Conservation (phyloP, 2,329 filamentous ascomycete genomes). For the Phyllosticta capitalensis region DNA sequence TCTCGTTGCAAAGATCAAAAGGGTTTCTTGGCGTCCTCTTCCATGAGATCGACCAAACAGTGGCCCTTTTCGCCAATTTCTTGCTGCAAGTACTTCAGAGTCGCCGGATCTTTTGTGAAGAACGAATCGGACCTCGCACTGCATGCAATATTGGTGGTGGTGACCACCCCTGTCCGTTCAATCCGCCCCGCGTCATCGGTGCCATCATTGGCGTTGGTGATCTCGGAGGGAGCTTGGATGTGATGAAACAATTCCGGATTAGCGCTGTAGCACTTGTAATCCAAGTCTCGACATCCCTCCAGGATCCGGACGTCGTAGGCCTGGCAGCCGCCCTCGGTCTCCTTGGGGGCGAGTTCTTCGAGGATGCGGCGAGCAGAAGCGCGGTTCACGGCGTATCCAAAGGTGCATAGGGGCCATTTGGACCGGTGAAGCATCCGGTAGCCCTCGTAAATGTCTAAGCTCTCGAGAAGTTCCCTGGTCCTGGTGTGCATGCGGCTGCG, state of each 20-base stretch:
- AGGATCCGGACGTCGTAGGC: conserved; percentile 33
- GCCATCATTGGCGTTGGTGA: conserved; percentile 19
- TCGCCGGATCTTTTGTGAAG: conserved; percentile 16
- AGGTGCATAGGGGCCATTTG: conserved; percentile 31
- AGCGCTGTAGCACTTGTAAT: conserved; percentile 27
- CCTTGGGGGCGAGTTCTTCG: conserved; percentile 13
- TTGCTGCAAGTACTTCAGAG: conserved; percentile 19
- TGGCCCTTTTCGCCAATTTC: conserved; percentile 18
- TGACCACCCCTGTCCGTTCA: conserved; percentile 3
- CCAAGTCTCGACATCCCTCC: conserved; percentile 28
- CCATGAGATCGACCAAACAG: conserved; percentile 17
- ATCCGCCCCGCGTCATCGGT: neutral
- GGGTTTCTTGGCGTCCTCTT: conserved; percentile 11
- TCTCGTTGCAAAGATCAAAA: neutral
- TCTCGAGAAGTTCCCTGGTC: conserved; percentile 20
- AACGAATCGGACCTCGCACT: conserved; percentile 20
- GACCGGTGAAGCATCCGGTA: conserved; percentile 26
- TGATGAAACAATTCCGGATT: conserved; percentile 35
- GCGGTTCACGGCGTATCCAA: conserved; percentile 30
- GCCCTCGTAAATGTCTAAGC: conserved; percentile 19
- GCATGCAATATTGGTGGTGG: conserved; percentile 25
- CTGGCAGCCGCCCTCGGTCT: conserved; percentile 14
- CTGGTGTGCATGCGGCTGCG: conserved; percentile 19
- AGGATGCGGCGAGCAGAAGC: conserved; percentile 23
- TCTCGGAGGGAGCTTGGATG: conserved; percentile 22